Evolutionary conservation across 768 basidiomycete species (phyloP).

Genomic region (Boletus subparvulus): DNA sequence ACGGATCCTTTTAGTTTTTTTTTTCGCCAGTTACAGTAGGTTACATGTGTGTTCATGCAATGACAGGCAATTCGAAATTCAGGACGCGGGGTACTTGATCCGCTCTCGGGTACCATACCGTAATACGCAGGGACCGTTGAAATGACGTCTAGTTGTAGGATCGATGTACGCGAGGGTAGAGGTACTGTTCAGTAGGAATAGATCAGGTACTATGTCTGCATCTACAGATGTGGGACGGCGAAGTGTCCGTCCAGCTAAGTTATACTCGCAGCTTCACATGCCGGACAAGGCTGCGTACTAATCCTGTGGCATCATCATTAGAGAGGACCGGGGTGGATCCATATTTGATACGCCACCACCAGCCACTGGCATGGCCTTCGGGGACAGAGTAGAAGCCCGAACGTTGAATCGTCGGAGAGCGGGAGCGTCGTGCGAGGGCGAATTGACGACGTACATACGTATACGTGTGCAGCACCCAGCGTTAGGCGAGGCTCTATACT

Average conservation of each 20-base stretch:
- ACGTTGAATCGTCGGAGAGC: neutral
- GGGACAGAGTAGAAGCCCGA: neutral
- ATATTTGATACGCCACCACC: neutral
- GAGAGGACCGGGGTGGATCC: neutral
- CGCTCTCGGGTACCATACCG: neutral
- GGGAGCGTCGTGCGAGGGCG: neutral
- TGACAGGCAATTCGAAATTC: slow-evolving; percentile 8
- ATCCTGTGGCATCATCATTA: neutral
- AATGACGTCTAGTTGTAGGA: too few species aligned
- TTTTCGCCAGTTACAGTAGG: slow-evolving; percentile 6
- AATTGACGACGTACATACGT: neutral
- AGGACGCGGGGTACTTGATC: neutral
- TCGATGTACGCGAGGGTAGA: too few species aligned
- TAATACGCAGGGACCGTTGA: neutral
- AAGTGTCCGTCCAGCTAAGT: too few species aligned
- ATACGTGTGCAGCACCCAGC: neutral
- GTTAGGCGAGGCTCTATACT: neutral
- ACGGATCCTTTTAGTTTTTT: slow-evolving; percentile 23
- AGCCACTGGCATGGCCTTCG: neutral
- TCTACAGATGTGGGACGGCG: too few species aligned
- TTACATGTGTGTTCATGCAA: slow-evolving; percentile 4
- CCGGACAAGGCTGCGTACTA: neutral
- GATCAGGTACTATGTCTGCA: too few species aligned
- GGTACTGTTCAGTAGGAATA: too few species aligned
- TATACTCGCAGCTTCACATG: too few species aligned